phyloP scores from a whole-genome alignment of 2,329 filamentous ascomycete species.

The Davidsoniella virescens region DNA sequence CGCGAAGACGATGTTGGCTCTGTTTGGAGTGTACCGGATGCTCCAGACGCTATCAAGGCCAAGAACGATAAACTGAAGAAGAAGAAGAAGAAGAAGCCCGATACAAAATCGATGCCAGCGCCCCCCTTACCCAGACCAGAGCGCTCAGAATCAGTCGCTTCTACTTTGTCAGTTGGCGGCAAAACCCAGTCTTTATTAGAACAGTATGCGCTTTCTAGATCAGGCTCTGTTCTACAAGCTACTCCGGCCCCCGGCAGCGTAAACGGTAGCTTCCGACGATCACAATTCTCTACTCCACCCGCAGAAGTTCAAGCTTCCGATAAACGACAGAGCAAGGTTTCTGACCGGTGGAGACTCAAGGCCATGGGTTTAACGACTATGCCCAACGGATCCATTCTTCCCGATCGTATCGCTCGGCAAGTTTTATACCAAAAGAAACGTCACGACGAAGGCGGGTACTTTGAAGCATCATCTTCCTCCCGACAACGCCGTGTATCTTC shows the following conservation, averaged over 20 bases:
- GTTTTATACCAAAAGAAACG: slow-evolving; percentile 27
- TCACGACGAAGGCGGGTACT: slow-evolving; percentile 23
- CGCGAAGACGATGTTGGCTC: slow-evolving; percentile 15
- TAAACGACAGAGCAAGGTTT: slow-evolving; percentile 23
- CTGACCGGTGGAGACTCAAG: slow-evolving; percentile 30
- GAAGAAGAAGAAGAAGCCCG: slow-evolving; percentile 4
- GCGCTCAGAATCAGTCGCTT: slow-evolving; percentile 9
- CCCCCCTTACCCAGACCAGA: slow-evolving; percentile 1
- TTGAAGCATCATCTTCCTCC: slow-evolving; percentile 17
- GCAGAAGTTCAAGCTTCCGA: slow-evolving; percentile 9
- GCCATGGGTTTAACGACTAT: slow-evolving; percentile 36
- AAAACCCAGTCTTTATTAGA: slow-evolving; percentile 12
- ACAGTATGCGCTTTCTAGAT: slow-evolving; percentile 10
- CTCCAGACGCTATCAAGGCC: neutral
- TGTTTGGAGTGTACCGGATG: slow-evolving; percentile 11
- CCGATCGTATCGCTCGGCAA: slow-evolving; percentile 32
- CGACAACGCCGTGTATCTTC: slow-evolving; percentile 17
- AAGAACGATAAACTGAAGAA: slow-evolving; percentile 7
- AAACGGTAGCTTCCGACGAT: slow-evolving; percentile 10
- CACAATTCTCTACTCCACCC: slow-evolving; percentile 10
- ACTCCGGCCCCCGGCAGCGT: slow-evolving; percentile 16
- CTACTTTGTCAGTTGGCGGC: slow-evolving; percentile 11
- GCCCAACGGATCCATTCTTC: slow-evolving; percentile 36
- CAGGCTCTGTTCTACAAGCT: slow-evolving; percentile 4
- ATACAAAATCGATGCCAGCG: slow-evolving; percentile 4